These are phyloP conservation scores for Tieghemiomyces parasiticus DNA, from an alignment of 192 early-diverging fungal genomes.

Conservation along the genomic window DNA sequence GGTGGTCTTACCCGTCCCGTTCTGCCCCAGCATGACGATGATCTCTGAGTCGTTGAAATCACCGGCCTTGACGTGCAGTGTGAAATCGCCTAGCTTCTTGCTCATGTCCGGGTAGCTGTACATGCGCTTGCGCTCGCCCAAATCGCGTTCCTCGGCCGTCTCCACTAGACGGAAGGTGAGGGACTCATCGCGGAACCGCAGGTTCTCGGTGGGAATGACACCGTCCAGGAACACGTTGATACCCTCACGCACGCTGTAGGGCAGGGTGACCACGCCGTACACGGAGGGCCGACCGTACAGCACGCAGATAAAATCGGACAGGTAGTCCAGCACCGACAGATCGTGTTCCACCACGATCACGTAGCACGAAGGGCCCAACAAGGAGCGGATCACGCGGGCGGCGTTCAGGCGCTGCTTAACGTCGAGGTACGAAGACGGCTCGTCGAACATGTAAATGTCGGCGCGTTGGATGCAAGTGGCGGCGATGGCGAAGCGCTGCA, in stretches of 20 bases:
- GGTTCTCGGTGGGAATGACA: conserved; percentile 93
- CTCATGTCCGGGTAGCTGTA: conserved; percentile 81
- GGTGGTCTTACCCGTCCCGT: conserved; percentile 96
- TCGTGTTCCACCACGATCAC: conserved; percentile 98
- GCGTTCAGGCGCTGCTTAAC: conserved; percentile 99
- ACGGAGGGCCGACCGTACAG: conserved; percentile 94
- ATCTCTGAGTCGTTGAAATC: conserved; percentile 95
- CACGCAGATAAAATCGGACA: conserved; percentile 96
- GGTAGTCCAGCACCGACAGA: conserved; percentile 92
- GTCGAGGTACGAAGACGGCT: conserved; percentile 94
- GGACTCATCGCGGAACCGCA: conserved; percentile 94
- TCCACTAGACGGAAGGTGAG: conserved; percentile 89
- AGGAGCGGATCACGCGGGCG: conserved; percentile 74
- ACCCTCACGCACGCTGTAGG: conserved; percentile 92
- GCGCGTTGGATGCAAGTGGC: conserved; percentile 65
- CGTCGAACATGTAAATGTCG: conserved; percentile 98
- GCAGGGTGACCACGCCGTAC: conserved; percentile 95
- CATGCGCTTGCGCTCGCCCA: conserved; percentile 46
- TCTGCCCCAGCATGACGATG: conserved; percentile 95
- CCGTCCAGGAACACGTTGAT: conserved; percentile 98
- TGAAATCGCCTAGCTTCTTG: conserved; percentile 77
- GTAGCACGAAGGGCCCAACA: conserved; percentile 60
- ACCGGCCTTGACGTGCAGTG: conserved; percentile 57
- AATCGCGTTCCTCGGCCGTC: conserved; percentile 57
- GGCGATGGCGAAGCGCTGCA: conserved; percentile 95